Evolutionary conservation across 129 eudicot genomes (phyloP).

Genomic region (Ambrosia trifida): DNA sequence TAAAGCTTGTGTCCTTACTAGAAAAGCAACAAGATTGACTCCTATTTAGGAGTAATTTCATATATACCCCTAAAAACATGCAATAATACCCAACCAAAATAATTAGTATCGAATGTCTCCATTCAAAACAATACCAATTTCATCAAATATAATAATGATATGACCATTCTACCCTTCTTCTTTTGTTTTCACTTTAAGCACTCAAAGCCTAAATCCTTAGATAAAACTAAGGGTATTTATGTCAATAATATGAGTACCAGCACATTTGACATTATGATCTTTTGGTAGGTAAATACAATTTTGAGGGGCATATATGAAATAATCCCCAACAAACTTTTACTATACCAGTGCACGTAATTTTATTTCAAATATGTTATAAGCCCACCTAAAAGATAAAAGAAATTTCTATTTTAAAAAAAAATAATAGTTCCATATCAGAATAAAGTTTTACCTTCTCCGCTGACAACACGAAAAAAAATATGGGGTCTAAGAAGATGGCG

Average conservation of each 20-base stretch:
- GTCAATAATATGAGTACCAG: background rate
- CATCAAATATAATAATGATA: too few species aligned
- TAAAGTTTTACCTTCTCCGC: conserved; percentile 42
- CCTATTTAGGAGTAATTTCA: too few species aligned
- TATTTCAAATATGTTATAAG: background rate
- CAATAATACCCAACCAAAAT: too few species aligned
- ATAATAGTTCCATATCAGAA: conserved; percentile 1
- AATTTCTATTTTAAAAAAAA: background rate
- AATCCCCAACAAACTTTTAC: too few species aligned
- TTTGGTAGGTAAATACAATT: background rate
- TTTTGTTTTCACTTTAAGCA: too few species aligned
- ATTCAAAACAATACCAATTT: too few species aligned
- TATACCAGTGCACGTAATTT: background rate
- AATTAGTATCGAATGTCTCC: too few species aligned
- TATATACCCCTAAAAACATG: too few species aligned
- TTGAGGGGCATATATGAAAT: background rate
- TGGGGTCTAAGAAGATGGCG: conserved; percentile 73
- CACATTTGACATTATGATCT: background rate
- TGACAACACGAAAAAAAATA: conserved; percentile 69
- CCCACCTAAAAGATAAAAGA: background rate
- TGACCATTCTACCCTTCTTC: too few species aligned
- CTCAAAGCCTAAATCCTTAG: background rate
- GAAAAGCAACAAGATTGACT: too few species aligned
- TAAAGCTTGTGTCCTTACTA: too few species aligned
- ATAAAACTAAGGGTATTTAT: background rate